Conservation (phyloP, 768 basidiomycete species). For the Xerocomellus dryophilus region DNA sequence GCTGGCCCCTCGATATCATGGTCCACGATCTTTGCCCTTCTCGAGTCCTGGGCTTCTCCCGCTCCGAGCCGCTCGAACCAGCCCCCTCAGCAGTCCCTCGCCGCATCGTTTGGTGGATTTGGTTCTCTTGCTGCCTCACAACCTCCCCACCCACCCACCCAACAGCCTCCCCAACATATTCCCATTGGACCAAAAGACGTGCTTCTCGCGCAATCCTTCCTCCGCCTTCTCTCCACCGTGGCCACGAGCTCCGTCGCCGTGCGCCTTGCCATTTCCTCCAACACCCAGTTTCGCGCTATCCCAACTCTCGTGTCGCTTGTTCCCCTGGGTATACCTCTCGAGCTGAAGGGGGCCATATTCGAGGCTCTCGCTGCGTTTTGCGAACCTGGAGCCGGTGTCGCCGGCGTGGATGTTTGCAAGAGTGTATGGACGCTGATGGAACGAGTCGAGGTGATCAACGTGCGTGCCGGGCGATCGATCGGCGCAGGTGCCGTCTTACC, state of each 20-base stretch:
- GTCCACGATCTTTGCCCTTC: slow-evolving; percentile 66
- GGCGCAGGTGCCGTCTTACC: slow-evolving; percentile 39
- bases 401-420: slow-evolving; percentile 77
- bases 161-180: slow-evolving; percentile 41
- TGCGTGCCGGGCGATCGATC: slow-evolving; percentile 39
- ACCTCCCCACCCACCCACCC: slow-evolving; percentile 22
- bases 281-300: slow-evolving; percentile 77
- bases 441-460: slow-evolving; percentile 77
- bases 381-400: slow-evolving; percentile 67
- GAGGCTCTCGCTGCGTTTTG: slow-evolving; percentile 82
- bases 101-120: slow-evolving; percentile 30
- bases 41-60: slow-evolving; percentile 72
- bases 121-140: slow-evolving; percentile 28
- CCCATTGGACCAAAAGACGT: slow-evolving; percentile 70
- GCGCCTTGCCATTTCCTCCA: slow-evolving; percentile 71
- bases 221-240: slow-evolving; percentile 74
- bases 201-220: slow-evolving; percentile 74
- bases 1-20: slow-evolving; percentile 68
- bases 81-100: slow-evolving; percentile 42
- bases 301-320: slow-evolving; percentile 76
- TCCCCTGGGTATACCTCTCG: slow-evolving; percentile 79
- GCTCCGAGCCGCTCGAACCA: slow-evolving; percentile 45
- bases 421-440: slow-evolving; percentile 85
- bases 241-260: slow-evolving; percentile 73
- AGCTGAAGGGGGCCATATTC: slow-evolving; percentile 84